phyloP scores from a whole-genome alignment of 306 rosid species.

The Parietaria judaica region DNA sequence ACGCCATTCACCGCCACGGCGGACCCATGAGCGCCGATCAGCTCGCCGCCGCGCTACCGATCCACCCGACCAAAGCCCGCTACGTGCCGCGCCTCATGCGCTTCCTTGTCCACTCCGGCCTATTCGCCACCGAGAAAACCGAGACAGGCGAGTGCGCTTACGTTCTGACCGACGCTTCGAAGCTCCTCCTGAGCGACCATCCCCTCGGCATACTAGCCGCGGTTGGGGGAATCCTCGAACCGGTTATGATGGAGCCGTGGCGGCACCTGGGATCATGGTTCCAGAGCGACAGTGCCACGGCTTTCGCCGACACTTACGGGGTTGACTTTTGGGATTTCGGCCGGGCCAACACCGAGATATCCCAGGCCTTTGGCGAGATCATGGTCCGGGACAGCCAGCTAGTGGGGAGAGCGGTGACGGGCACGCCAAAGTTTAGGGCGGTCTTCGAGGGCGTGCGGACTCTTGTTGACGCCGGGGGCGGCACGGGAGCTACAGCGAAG shows the following conservation, averaged over 20 bases:
- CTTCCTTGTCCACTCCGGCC: conserved; percentile 32
- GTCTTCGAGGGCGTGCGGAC: conserved; percentile 6
- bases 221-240: conserved; percentile 18
- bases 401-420: conserved; percentile 14
- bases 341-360: too few relatives aligned
- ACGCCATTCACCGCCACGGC: conserved; percentile 30
- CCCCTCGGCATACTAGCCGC: conserved; percentile 13
- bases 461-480: conserved; percentile 9
- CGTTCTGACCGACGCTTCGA: conserved; percentile 37
- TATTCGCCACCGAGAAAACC: conserved; percentile 17
- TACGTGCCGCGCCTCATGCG: conserved; percentile 37
- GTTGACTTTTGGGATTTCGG: too few relatives aligned
- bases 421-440: too few relatives aligned
- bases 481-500: not conserved
- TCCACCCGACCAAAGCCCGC: conserved; percentile 27
- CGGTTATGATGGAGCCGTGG: too few relatives aligned
- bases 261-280: too few relatives aligned
- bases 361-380: conserved; percentile 12
- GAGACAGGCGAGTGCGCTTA: conserved; percentile 23
- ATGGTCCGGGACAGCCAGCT: conserved; percentile 43
- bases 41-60: conserved; percentile 27
- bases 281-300: too few relatives aligned
- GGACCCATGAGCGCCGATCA: conserved; percentile 34
- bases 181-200: conserved; percentile 25
- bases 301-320: too few relatives aligned